phyloP scores from a whole-genome alignment of 163 green algal genomes.

The Chlorella variabilis region DNA sequence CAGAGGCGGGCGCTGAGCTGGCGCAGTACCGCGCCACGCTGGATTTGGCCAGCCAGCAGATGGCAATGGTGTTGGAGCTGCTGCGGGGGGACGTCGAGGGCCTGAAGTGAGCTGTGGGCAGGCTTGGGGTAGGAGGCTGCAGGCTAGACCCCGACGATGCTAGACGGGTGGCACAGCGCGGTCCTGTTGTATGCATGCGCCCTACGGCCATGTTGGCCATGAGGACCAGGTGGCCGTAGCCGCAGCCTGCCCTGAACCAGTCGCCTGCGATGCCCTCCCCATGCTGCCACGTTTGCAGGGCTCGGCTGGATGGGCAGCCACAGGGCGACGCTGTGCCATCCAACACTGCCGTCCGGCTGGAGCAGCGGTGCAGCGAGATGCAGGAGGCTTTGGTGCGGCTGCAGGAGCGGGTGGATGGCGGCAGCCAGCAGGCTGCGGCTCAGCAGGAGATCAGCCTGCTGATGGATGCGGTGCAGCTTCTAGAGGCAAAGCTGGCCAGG shows the following conservation, averaged over 20 bases:
- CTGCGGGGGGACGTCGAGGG: conserved; percentile 21
- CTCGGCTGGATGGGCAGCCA: not conserved
- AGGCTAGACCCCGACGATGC: no score
- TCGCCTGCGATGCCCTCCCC: no score
- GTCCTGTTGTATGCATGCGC: no score
- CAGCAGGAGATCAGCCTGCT: not conserved
- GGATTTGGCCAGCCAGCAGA: conserved; percentile 30
- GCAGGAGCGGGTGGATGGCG: not conserved
- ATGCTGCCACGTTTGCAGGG: no score
- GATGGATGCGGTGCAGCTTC: conserved; percentile 20
- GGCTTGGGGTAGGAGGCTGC: no score
- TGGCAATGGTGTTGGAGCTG: conserved; percentile 32
- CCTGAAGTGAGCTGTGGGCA: conserved; percentile 23
- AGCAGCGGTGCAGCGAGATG: not conserved
- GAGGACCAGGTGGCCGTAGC: no score
- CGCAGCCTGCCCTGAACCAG: no score
- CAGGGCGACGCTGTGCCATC: not conserved
- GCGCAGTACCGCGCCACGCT: conserved; percentile 2
- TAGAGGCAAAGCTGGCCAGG: conserved; percentile 10
- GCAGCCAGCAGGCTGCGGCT: not conserved
- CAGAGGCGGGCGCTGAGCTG: not conserved
- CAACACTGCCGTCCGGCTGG: not conserved
- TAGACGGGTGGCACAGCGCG: no score
- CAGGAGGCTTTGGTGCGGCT: not conserved
- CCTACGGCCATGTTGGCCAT: no score